A percentile compares a stretch with the other conserved stretches of the same genome.
Conservation (phyloP, 768 basidiomycete genomes). For the Psilocybe subaeruginosa region DNA sequence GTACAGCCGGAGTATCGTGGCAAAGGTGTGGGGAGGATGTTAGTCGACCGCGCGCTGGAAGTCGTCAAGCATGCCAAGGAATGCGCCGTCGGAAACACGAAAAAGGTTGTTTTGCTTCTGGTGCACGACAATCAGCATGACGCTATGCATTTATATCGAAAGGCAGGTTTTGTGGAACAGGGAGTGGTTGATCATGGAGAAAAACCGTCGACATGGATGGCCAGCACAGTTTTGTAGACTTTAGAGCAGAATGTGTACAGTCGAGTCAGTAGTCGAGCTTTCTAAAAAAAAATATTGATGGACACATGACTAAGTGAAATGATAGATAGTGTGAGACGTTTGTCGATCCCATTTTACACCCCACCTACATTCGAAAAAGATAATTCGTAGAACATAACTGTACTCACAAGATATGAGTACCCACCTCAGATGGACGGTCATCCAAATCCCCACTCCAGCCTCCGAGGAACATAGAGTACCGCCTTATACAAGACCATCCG, state of each 20-base stretch:
- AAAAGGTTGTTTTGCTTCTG: background rate
- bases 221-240: background rate
- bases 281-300: background rate
- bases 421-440: too few relatives aligned
- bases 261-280: too few relatives aligned
- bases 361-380: too few relatives aligned
- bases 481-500: too few relatives aligned
- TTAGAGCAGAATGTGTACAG: too few relatives aligned
- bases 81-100: background rate
- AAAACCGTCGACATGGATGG: background rate
- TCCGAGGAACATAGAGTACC: too few relatives aligned
- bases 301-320: background rate
- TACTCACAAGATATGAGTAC: too few relatives aligned
- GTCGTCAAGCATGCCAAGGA: background rate
- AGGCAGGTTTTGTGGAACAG: background rate
- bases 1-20: slow-evolving; percentile 10
- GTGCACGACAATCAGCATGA: background rate
- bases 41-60: slow-evolving; percentile 9
- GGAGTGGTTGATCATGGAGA: background rate
- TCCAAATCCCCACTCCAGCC: too few relatives aligned
- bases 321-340: background rate
- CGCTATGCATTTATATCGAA: background rate
- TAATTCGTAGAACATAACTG: too few relatives aligned
- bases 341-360: too few relatives aligned
- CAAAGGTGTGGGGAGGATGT: slow-evolving; percentile 7